Evolutionary conservation across 306 rosid genomes (phyloP).

Genomic region (Mucuna pruriens): DNA sequence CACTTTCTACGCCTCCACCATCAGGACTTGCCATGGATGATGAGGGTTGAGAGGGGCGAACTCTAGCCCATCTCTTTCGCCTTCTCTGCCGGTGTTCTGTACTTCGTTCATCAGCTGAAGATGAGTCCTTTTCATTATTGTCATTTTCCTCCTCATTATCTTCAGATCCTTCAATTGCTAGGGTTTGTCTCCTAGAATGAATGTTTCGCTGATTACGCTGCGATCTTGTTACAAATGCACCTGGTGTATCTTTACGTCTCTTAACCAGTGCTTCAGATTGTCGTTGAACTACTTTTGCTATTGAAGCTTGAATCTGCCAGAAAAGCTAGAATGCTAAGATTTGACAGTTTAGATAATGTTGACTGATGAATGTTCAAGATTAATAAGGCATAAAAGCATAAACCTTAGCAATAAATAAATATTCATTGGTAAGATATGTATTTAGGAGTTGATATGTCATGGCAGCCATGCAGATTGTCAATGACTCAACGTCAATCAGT

Average conservation of each 20-base stretch:
- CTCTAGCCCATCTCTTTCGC: constrained; percentile 67
- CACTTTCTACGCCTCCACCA: constrained; percentile 71
- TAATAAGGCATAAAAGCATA: neutral
- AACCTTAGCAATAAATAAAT: constrained; percentile 11
- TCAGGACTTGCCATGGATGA: constrained; percentile 73
- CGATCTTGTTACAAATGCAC: constrained; percentile 58
- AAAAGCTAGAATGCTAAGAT: constrained; percentile 27
- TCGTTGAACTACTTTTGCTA: constrained; percentile 72
- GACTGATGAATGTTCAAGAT: constrained; percentile 12
- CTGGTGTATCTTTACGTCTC: constrained; percentile 72
- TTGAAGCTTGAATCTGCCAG: constrained; percentile 59
- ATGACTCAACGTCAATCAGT: constrained; percentile 11
- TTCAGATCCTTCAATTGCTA: constrained; percentile 71
- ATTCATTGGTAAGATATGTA: constrained; percentile 9
- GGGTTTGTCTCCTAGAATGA: constrained; percentile 68
- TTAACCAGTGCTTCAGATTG: constrained; percentile 90
- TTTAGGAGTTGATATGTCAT: constrained; percentile 22
- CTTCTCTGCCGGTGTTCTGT: constrained; percentile 63
- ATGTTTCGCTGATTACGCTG: constrained; percentile 69
- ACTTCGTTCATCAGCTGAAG: constrained; percentile 73
- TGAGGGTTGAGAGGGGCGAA: constrained; percentile 77
- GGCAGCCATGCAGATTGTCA: constrained; percentile 21
- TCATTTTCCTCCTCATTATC: constrained; percentile 80
- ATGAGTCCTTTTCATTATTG: constrained; percentile 66
- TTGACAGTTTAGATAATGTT: neutral